Evolutionary conservation across 2,329 filamentous ascomycete genomes (phyloP), one percentile per base, ranked within the genome.

Genomic region (Mycosphaerella sp.): DNA sequence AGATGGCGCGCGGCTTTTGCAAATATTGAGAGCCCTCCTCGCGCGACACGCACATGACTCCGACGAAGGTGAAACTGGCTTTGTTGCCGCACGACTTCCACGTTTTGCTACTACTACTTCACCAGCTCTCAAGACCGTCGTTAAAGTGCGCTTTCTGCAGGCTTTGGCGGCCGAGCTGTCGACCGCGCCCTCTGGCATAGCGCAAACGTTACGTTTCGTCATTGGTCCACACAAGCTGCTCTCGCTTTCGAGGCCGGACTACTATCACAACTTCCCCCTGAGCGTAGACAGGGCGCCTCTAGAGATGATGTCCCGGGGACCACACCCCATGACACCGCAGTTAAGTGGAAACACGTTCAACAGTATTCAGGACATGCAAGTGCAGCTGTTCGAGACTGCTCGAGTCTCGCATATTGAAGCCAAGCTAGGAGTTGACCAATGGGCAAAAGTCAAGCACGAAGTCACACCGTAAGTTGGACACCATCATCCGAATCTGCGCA

Each of bases 371-470:
- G 45, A 56, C 28, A 56, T 52, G 0, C 39, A 45, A 8, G 46
- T 51, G n/a, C 51, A 60, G 44, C 45, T 53, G 1, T 53, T 56
- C 30, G 53, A 60, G 25, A 53, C 51, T 7, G 35, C 55, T 2
- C 46, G 52, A 6, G 39, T 58, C 3, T 35, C 44, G 13, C 42
- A 47, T 18, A 34, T 56, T 2, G 58, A 60, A 25, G 44, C 53
- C 36, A 51, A 52, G 18, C 47, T 54, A 2, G 35, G 49, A 3
- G 44, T 58, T 5, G 41, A 46, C 17, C 42, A 53, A 17, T 60
- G 58, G 58, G 50, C 56, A 6, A 41, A 36, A 13, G 48, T 50
- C 14, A 17, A 41, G 7, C 57, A 59, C 35, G 39, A 45, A 25
- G 56, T 44, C 2, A 37, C 44, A 13, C 46, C 56, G 21, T 25